Evolutionary conservation across 2,329 filamentous ascomycete genomes (phyloP), one percentile per base, ranked within the genome.

Genomic region (Aureobasidium musti): DNA sequence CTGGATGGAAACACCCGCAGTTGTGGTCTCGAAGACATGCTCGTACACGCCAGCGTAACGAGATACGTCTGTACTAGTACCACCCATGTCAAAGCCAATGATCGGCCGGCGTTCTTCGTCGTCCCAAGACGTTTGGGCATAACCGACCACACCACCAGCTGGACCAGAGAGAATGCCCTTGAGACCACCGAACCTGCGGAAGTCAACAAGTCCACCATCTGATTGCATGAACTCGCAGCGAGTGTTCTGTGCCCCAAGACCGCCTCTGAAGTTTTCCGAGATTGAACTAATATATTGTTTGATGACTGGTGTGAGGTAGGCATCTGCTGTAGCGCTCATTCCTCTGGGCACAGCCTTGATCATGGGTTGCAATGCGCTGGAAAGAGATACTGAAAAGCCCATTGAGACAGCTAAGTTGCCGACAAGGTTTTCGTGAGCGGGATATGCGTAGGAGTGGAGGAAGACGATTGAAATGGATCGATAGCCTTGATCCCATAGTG

Each of bases 51-150:
- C 75, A 33, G 70, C 75, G 63, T 73, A 77, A n/a, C 75, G 70
- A 11, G 71, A 74, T 13, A 76, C 71, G 68, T 77, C 76, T 17
- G 75, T 76, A 10, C 67, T 70, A 3, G 74, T 76, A 17, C 74
- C 74, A 37, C 74, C 74, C 68, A 69, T 68, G 45, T 69, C 67
- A 28, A 70, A 74, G 0, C 75, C 75, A 26, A 77, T 72, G 1
- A 77, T 68, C 5, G 75, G 72, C 1, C 86, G 90, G 73, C 87
- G 89, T 5, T 91, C 93, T 10, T 71, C 63, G 0, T 67, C n/a
- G 37, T 75, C 73, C 56, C 72, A 78, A 35, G 69, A 78, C 1
- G 76, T 75, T 56, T 72, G 70, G 3, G 72, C 70, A 57, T 74
- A 72, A 4, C 75, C 76, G 0, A 77, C 74, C 2, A 77, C 76